Conservation (phyloP, 2,329 filamentous ascomycete genomes). For the Diaporthe amygdali region DNA sequence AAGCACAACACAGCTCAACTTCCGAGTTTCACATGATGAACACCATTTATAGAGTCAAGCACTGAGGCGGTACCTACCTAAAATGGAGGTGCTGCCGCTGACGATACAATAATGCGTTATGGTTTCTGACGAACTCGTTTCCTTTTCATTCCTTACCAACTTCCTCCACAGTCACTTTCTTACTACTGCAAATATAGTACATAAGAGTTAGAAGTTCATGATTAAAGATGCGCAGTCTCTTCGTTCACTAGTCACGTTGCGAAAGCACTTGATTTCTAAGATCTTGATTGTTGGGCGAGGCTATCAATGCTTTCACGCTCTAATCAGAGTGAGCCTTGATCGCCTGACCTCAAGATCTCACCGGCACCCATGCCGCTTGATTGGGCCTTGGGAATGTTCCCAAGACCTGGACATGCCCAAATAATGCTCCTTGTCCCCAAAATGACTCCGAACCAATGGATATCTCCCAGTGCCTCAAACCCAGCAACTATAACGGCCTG, state of each 20-base stretch:
- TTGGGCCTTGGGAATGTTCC: neutral
- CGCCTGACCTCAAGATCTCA: neutral
- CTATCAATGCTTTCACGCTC: neutral
- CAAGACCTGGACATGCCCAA: neutral
- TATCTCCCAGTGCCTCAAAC: constrained; percentile 21
- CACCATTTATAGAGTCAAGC: constrained; percentile 98
- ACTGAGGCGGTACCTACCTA: constrained; percentile 68
- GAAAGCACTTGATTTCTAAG: neutral
- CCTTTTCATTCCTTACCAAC: neutral
- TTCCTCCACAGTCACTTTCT: neutral
- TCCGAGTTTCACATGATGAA: constrained; percentile 81
- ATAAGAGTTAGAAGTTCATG: neutral
- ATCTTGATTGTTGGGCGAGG: neutral
- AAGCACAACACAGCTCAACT: constrained; percentile 26
- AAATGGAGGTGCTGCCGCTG: constrained; percentile 47
- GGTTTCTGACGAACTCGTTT: constrained; percentile 43
- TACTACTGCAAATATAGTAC: neutral
- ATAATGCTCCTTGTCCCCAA: neutral
- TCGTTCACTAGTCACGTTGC: neutral
- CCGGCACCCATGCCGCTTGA: neutral
- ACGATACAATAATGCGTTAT: constrained; percentile 49
- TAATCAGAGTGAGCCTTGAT: neutral
- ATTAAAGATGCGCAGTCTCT: neutral
- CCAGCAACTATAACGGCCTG: constrained; percentile 8
- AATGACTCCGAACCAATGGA: constrained; percentile 12